Percentiles rank a stretch among this genome's conserved stretches.
phyloP scores from a whole-genome alignment of 2,329 filamentous ascomycete species.

The Thermomyces lanuginosus region DNA sequence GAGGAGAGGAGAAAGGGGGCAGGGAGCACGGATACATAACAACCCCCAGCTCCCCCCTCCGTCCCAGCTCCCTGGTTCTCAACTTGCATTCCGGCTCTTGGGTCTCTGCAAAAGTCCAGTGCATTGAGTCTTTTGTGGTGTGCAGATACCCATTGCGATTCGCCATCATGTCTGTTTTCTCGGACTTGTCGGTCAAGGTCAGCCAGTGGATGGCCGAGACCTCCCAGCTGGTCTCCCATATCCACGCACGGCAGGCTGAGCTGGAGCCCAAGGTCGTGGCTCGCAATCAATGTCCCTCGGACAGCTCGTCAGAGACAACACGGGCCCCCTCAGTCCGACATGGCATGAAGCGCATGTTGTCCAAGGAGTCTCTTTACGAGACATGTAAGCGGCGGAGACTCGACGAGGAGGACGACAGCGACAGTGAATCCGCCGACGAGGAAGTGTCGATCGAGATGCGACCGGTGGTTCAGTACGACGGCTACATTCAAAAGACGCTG shows the following conservation, averaged over 20 bases:
- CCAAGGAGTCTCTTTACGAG: conserved; percentile 2
- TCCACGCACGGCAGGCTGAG: conserved; percentile 6
- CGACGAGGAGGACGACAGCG: background rate
- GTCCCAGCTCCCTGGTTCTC: no score
- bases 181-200: no score
- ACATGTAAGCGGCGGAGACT: conserved; percentile 3
- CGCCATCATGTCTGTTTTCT: no score
- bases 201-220: conserved; percentile 6
- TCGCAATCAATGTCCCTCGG: no score
- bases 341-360: conserved; percentile 5
- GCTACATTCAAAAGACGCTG: conserved; percentile 6
- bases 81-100: no score
- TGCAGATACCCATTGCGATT: no score
- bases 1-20: no score
- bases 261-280: conserved; percentile 5
- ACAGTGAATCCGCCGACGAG: background rate
- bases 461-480: conserved; percentile 4
- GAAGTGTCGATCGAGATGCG: background rate
- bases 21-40: no score
- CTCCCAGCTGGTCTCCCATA: conserved; percentile 4
- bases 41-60: no score
- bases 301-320: background rate
- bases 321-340: background rate
- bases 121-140: no score
- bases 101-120: no score